Evolutionary conservation across 352 stramenopile species (phyloP).

Genomic region (Pythium aquatile): DNA sequence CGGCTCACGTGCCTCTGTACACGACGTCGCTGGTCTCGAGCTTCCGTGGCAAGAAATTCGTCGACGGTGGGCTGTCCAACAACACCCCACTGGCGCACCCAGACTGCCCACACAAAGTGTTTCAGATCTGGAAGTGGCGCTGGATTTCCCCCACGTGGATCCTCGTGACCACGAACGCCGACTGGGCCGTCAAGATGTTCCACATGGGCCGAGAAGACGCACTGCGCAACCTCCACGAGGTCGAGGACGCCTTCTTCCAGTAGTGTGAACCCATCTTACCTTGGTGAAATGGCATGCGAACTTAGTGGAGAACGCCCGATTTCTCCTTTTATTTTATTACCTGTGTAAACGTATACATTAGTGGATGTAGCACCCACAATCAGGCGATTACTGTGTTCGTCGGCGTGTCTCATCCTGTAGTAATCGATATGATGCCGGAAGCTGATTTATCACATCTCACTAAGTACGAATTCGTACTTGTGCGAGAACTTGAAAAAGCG

Average conservation of each 20-base stretch:
- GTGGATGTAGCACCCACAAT: not conserved
- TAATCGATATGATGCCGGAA: not conserved
- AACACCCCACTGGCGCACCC: slow-evolving; percentile 61
- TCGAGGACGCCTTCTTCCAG: slow-evolving; percentile 59
- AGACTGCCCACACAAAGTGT: slow-evolving; percentile 62
- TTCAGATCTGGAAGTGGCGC: slow-evolving; percentile 85
- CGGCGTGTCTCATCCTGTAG: not conserved
- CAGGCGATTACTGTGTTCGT: not conserved
- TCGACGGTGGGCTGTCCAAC: slow-evolving; percentile 74
- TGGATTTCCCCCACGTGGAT: slow-evolving; percentile 76
- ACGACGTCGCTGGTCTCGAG: slow-evolving; percentile 55
- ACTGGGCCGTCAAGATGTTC: slow-evolving; percentile 75
- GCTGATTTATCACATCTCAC: not conserved
- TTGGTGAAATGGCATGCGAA: not conserved
- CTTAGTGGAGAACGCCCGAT: not conserved
- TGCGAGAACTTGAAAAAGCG: not conserved
- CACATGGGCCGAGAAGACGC: slow-evolving; percentile 76
- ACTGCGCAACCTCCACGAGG: slow-evolving; percentile 61
- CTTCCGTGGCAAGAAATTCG: slow-evolving; percentile 71
- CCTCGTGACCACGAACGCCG: slow-evolving; percentile 69
- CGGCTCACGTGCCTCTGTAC: slow-evolving; percentile 70
- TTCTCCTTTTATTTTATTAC: not conserved
- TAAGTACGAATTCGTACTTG: slow-evolving; percentile 7
- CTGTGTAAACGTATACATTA: not conserved
- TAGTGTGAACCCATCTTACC: not conserved